Percentiles rank a stretch among this genome's conserved stretches.
Evolutionary conservation across 768 basidiomycete species (phyloP).

Genomic region (Suillus brevipes): DNA sequence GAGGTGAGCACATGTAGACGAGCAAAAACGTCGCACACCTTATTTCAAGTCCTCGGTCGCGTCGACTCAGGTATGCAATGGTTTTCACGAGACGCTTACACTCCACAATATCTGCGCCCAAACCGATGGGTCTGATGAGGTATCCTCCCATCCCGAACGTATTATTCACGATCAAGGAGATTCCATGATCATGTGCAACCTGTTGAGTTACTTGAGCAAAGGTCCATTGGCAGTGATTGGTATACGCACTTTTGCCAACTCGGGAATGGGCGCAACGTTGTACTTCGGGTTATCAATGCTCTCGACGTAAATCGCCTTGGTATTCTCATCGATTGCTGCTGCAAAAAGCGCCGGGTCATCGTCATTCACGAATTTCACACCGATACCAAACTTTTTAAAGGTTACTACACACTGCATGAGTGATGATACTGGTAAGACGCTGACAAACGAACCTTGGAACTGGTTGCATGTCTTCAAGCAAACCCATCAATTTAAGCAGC

Average conservation of each 20-base stretch:
- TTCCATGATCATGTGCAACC: slow-evolving; percentile 59
- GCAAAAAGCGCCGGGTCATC: slow-evolving; percentile 48
- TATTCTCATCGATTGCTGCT: slow-evolving; percentile 58
- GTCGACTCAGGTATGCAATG: too few relatives aligned
- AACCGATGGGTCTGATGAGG: slow-evolving; percentile 51
- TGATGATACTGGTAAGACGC: not conserved
- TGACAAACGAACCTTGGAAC: slow-evolving; percentile 48
- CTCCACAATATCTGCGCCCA: slow-evolving; percentile 38
- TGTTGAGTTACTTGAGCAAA: slow-evolving; percentile 16
- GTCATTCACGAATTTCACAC: slow-evolving; percentile 51
- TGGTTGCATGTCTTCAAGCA: slow-evolving; percentile 55
- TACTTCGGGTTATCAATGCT: slow-evolving; percentile 64
- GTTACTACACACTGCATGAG: slow-evolving; percentile 37
- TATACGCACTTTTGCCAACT: slow-evolving; percentile 48
- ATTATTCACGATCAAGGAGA: slow-evolving; percentile 61
- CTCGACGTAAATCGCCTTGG: slow-evolving; percentile 61
- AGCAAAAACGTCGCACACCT: too few relatives aligned
- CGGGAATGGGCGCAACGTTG: slow-evolving; percentile 54
- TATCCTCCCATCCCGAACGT: slow-evolving; percentile 66
- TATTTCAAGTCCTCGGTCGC: too few relatives aligned
- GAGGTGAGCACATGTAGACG: too few relatives aligned
- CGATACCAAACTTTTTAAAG: slow-evolving; percentile 56
- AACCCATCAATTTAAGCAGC: not conserved
- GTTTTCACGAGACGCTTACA: too few relatives aligned
- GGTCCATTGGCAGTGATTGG: not conserved